Conservation (phyloP, 192 early-diverging fungal species). For the Backusella liffmaniae region DNA sequence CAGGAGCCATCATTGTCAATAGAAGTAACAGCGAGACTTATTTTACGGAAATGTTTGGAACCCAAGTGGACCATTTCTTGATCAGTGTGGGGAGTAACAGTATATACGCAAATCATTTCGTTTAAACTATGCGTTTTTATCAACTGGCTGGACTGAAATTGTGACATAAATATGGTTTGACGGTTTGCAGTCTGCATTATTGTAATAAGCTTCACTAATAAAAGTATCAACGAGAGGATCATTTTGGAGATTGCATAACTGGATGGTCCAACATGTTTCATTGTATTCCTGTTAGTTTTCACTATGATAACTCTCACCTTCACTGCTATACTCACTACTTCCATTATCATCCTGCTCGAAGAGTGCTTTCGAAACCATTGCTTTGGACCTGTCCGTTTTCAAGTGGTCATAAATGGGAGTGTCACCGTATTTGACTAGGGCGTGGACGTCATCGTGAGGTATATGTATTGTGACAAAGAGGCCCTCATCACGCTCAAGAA, state of each 20-base stretch:
- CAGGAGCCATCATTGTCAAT: background rate
- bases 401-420: background rate
- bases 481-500: background rate
- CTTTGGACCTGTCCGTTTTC: background rate
- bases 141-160: background rate
- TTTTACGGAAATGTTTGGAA: background rate
- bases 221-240: background rate
- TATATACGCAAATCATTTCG: background rate
- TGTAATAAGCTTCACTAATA: background rate
- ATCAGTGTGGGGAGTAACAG: background rate
- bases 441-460: background rate
- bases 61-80: background rate
- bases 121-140: background rate
- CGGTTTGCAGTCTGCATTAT: background rate
- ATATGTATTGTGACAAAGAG: background rate
- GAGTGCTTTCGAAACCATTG: background rate
- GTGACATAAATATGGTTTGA: background rate
- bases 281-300: background rate
- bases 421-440: background rate
- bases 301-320: background rate
- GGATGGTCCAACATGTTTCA: background rate
- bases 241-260: background rate
- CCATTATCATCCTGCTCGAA: background rate
- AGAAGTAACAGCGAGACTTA: background rate
- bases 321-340: background rate